These are phyloP conservation scores for Flaveria brownii DNA, from an alignment of 129 eudicot genomes.

Conservation along the genomic window DNA sequence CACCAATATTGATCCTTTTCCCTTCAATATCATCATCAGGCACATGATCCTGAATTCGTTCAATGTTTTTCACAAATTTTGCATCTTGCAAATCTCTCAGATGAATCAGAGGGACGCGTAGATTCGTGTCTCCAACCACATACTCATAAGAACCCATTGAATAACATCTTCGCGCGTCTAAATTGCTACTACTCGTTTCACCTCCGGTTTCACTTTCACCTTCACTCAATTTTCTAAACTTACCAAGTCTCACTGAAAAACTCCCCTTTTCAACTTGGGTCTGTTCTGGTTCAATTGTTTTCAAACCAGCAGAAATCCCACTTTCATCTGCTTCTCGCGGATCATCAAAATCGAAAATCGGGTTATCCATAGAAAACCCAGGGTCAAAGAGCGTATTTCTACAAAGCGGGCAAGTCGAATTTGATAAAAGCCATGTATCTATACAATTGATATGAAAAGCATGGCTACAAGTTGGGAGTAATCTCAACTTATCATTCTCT, in stretches of 20 bases:
- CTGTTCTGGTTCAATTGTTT: constrained; percentile 58
- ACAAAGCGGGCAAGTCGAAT: constrained; percentile 89
- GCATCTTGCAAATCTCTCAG: constrained; percentile 31
- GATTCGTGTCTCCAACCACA: constrained; percentile 63
- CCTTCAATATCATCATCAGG: constrained; percentile 55
- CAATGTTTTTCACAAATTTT: constrained; percentile 38
- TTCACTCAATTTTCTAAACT: constrained; percentile 59
- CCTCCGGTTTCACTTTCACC: constrained; percentile 49
- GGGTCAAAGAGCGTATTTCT: constrained; percentile 72
- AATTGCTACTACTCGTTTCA: constrained; percentile 81
- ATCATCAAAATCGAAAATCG: constrained; percentile 70
- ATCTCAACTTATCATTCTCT: constrained; percentile 69
- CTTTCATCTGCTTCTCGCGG: constrained; percentile 54
- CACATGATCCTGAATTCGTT: constrained; percentile 10
- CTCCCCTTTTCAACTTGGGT: constrained; percentile 45
- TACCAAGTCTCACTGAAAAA: constrained; percentile 82
- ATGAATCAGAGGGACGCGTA: constrained; percentile 56
- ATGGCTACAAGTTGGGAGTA: constrained; percentile 90
- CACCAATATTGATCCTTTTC: constrained; percentile 70
- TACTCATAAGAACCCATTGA: constrained; percentile 95
- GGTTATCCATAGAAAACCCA: constrained; percentile 67
- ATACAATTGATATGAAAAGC: constrained; percentile 84
- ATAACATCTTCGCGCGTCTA: constrained; percentile 87
- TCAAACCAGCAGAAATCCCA: constrained; percentile 43
- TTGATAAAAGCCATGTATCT: constrained; percentile 86